These are phyloP conservation scores for Yarrowia sp. DNA, from an alignment of 805 yeast species.

Conservation along the genomic window DNA sequence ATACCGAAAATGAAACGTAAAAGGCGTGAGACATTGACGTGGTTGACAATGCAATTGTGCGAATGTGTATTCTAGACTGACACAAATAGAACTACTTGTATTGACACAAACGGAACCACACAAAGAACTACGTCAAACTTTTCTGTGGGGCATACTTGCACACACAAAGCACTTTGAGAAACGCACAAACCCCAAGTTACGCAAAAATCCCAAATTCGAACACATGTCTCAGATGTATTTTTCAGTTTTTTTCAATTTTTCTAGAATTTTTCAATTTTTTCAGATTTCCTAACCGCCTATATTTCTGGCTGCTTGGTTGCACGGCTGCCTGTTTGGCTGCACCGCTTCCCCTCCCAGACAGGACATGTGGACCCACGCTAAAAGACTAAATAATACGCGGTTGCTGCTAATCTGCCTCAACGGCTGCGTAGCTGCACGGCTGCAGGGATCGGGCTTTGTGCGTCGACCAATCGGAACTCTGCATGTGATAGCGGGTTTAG, in stretches of 20 bases:
- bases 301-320: slow-evolving; percentile 11
- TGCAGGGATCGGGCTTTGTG: slow-evolving; percentile 19
- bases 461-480: not conserved
- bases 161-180: not conserved
- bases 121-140: too few species aligned
- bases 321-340: slow-evolving; percentile 28
- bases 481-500: not conserved
- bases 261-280: not conserved
- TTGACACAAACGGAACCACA: too few species aligned
- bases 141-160: too few species aligned
- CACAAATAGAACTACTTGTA: too few species aligned
- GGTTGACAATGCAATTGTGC: too few species aligned
- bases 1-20: slow-evolving; percentile 5
- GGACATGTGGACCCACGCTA: slow-evolving; percentile 20
- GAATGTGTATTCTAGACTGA: too few species aligned
- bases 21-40: not conserved
- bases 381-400: slow-evolving; percentile 11
- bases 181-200: not conserved
- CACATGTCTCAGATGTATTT: not conserved
- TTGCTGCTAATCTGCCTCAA: slow-evolving; percentile 30
- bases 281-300: too few species aligned
- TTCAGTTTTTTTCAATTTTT: not conserved
- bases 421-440: slow-evolving; percentile 32
- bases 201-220: not conserved
- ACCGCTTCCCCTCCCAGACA: slow-evolving; percentile 21